phyloP scores from a whole-genome alignment of 768 basidiomycete species.

The Boletus rex-veris region DNA sequence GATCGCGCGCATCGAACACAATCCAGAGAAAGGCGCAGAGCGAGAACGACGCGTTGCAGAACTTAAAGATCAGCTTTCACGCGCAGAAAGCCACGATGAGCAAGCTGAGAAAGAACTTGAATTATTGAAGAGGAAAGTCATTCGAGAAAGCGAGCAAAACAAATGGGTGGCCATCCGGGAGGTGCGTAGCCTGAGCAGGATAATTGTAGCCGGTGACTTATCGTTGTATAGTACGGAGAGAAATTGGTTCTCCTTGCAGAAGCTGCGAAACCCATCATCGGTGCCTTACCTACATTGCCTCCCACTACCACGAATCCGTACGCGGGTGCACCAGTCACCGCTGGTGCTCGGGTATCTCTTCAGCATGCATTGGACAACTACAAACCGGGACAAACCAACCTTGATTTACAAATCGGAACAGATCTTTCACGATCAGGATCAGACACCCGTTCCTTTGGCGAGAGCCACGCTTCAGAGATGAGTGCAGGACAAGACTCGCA shows the following conservation, averaged over 20 bases:
- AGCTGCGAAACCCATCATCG: conserved; percentile 60
- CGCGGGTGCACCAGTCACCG: conserved; percentile 58
- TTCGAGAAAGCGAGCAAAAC: conserved; percentile 67
- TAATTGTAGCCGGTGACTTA: not conserved
- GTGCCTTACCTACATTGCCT: conserved; percentile 63
- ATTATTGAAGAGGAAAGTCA: conserved; percentile 69
- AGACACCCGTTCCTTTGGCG: conserved; percentile 80
- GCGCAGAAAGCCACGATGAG: conserved; percentile 61
- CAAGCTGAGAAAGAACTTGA: conserved; percentile 67
- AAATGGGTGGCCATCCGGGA: conserved; percentile 85
- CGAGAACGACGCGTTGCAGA: conserved; percentile 65
- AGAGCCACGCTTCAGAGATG: conserved; percentile 76
- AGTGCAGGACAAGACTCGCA: conserved; percentile 31
- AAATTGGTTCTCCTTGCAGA: conserved; percentile 74
- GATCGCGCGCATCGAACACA: conserved; percentile 63
- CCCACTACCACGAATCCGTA: conserved; percentile 58
- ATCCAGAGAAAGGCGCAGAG: conserved; percentile 50
- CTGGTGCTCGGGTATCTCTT: conserved; percentile 65
- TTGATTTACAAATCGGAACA: conserved; percentile 43
- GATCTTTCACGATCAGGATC: conserved; percentile 68
- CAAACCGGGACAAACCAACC: conserved; percentile 59
- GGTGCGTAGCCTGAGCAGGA: conserved; percentile 37
- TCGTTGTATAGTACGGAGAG: conserved; percentile 62
- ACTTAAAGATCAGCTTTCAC: conserved; percentile 64
- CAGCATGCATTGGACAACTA: conserved; percentile 80